Conservation (phyloP, 805 yeast species). For the Tanozyma kutaoensis region DNA sequence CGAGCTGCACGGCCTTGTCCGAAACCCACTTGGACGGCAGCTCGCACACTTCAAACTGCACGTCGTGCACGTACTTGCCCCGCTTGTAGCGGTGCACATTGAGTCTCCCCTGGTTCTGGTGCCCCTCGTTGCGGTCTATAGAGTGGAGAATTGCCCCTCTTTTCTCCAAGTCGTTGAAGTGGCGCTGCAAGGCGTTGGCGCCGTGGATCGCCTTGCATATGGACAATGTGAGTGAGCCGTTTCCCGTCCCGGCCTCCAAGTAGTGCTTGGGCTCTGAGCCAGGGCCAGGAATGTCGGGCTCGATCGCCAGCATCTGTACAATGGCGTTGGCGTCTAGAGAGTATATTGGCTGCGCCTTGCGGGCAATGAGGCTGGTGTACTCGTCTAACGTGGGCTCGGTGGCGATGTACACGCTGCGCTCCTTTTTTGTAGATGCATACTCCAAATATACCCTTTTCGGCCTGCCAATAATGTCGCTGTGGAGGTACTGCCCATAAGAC, state of each 20-base stretch:
- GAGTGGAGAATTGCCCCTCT: conserved; percentile 1
- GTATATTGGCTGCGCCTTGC: conserved; percentile 2
- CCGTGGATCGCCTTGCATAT: conserved; percentile 1
- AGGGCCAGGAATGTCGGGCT: background rate
- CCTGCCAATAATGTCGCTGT: conserved; percentile 1
- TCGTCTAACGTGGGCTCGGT: conserved; percentile 1
- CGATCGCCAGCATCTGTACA: conserved; percentile 1
- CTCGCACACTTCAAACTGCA: background rate
- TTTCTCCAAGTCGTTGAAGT: background rate
- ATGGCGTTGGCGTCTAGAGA: conserved; percentile 1
- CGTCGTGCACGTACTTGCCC: conserved; percentile 1
- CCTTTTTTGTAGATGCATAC: no score
- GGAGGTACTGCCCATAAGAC: conserved; percentile 1
- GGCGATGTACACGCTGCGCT: background rate
- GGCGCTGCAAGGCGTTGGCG: conserved; percentile 1
- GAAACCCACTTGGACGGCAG: conserved; percentile 1
- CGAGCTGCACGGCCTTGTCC: background rate
- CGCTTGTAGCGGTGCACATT: conserved; percentile 1
- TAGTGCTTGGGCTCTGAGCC: background rate
- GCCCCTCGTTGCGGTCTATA: conserved; percentile 1
- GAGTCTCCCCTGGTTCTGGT: conserved; percentile 1
- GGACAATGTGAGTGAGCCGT: conserved; percentile 1
- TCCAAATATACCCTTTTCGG: conserved; percentile 1
- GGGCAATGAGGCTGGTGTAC: conserved; percentile 1
- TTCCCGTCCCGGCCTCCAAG: conserved; percentile 2